Percentiles rank a stretch among this genome's conserved stretches.
These are phyloP conservation scores for Nitzschia sp. DNA, from an alignment of 108 stramenopile species.

Conservation along the genomic window DNA sequence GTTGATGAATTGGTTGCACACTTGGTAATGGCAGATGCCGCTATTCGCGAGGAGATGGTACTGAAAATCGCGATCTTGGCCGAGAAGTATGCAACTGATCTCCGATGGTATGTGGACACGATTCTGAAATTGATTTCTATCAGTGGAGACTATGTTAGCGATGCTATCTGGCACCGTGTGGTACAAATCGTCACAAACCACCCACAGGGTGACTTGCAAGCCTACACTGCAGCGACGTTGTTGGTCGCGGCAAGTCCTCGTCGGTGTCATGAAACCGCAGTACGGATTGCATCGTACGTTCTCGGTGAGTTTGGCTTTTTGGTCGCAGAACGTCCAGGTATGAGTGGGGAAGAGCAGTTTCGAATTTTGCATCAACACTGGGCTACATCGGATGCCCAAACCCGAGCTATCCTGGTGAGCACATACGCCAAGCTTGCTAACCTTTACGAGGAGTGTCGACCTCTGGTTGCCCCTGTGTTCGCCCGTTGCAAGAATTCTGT, in stretches of 20 bases:
- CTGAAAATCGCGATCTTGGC: constrained; percentile 98
- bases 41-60: constrained; percentile 96
- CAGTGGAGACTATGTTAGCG: constrained; percentile 94
- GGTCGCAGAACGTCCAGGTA: constrained; percentile 90
- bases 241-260: constrained; percentile 82
- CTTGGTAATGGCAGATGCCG: constrained; percentile 86
- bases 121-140: constrained; percentile 91
- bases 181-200: constrained; percentile 98
- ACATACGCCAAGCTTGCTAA: constrained; percentile 95
- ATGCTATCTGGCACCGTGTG: constrained; percentile 97
- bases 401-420: constrained; percentile 85
- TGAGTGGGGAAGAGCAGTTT: constrained; percentile 92
- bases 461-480: constrained; percentile 86
- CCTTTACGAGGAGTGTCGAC: constrained; percentile 91
- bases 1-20: constrained; percentile 94
- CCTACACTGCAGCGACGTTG: constrained; percentile 91
- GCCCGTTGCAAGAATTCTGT: constrained; percentile 79
- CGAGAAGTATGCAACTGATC: constrained; percentile 94
- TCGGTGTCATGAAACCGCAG: constrained; percentile 89
- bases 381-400: constrained; percentile 63
- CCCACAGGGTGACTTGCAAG: constrained; percentile 89
- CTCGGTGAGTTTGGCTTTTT: constrained; percentile 98
- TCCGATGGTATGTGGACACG: constrained; percentile 97
- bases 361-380: constrained; percentile 94
- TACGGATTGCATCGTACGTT: constrained; percentile 91